Conservation (phyloP, 2,329 filamentous ascomycete genomes). For the Didymellaceae sp. region DNA sequence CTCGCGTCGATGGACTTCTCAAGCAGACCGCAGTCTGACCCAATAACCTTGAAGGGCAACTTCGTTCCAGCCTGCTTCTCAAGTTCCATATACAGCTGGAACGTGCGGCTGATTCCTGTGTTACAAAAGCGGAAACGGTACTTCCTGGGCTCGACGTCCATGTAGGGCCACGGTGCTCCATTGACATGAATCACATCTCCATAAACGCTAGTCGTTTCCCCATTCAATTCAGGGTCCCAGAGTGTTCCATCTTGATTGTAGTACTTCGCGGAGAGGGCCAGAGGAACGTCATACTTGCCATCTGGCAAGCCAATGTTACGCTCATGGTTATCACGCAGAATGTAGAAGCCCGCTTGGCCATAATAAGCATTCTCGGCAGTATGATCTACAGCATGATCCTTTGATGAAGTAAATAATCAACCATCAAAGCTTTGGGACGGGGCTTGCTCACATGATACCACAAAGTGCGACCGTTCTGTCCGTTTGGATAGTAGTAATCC, state of each 20-base stretch:
- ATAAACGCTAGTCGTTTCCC: not conserved
- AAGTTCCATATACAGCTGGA: not conserved
- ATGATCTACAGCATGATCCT: too few species aligned
- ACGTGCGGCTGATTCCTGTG: not conserved
- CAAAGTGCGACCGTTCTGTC: too few species aligned
- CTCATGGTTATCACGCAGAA: too few species aligned
- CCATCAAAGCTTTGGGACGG: too few species aligned
- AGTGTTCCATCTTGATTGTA: not conserved
- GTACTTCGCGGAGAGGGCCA: too few species aligned
- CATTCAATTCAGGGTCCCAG: not conserved
- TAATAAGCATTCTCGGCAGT: too few species aligned
- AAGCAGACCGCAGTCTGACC: not conserved
- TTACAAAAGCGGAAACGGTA: not conserved
- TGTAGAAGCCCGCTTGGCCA: too few species aligned
- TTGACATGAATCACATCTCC: not conserved
- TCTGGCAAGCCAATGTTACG: too few species aligned
- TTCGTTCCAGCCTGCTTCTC: not conserved
- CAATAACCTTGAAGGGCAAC: not conserved
- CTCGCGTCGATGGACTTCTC: not conserved
- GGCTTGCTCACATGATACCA: too few species aligned
- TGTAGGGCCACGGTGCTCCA: not conserved
- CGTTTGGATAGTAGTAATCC: too few species aligned
- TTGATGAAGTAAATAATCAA: too few species aligned
- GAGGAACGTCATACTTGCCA: too few species aligned
- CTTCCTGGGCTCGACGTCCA: not conserved